Percentiles rank a stretch among this genome's conserved stretches.
These are phyloP conservation scores for Metschnikowia cubensis DNA, from an alignment of 805 yeast genomes.

Conservation along the genomic window DNA sequence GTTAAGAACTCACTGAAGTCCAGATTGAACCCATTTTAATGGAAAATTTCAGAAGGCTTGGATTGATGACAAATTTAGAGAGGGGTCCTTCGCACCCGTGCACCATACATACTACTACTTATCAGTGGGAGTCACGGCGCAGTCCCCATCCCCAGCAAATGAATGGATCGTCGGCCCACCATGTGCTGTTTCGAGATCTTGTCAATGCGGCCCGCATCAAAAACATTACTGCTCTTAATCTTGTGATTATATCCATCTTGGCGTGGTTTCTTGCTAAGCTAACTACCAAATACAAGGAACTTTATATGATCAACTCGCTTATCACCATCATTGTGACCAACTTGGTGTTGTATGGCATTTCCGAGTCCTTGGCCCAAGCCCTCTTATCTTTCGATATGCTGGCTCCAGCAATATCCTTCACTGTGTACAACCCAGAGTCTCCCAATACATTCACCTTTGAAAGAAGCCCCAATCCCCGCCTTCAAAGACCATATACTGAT, in stretches of 20 bases:
- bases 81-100: neutral
- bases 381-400: constrained; percentile 32
- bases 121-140: neutral
- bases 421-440: neutral
- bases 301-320: constrained; percentile 63
- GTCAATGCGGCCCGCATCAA: constrained; percentile 36
- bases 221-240: constrained; percentile 55
- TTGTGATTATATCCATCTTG: constrained; percentile 47
- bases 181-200: constrained; percentile 6
- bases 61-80: neutral
- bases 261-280: constrained; percentile 48
- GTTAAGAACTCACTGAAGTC: neutral
- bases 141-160: neutral
- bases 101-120: neutral
- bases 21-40: neutral
- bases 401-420: constrained; percentile 6
- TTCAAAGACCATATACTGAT: neutral
- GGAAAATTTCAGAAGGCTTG: neutral
- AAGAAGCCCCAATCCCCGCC: neutral
- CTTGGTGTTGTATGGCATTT: constrained; percentile 77
- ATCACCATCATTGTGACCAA: constrained; percentile 81
- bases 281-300: constrained; percentile 52
- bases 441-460: neutral
- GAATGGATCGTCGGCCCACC: neutral
- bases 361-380: constrained; percentile 86